Base-by-base conservation (phyloP, 202 grass and related monocot genomes). In the Tripidium arundinaceum region DNA sequence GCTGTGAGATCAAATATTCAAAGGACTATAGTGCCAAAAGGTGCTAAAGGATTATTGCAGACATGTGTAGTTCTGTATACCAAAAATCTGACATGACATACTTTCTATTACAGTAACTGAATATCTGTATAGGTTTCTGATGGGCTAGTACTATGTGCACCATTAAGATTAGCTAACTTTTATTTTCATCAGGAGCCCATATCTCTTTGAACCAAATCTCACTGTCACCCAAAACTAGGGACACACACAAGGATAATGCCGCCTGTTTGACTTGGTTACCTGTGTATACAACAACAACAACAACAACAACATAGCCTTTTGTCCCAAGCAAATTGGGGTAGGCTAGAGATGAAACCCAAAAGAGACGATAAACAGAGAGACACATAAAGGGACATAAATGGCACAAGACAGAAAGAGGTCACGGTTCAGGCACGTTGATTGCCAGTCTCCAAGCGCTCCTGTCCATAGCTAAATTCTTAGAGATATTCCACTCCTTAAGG, bases 221-320 rank as follows among this genome's bases (percentile, higher is more conserved):
- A 49, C 11, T 72, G 62, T 50, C 39, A 68, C 72, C 49, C 12
- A 2, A 89, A 82, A 50, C 11, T 13, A 77, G 83, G 67, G 40
- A 50, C 38, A 65, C n/a, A 57, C 29, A 68, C 40, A 70, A 75
- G 24, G 39, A 76, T 25, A 28, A 2, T 52, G 41, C 10, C 12
- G 5, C 7, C 19, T 54, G 52, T 42, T 81, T 70, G 62, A 75
- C 27, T 43, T 76, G 29, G 68, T 29, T 67, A 22, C 39, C 24
- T n/a, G n/a, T n/a, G n/a, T n/a, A n/a, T n/a, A n/a, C n/a, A n/a
- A n/a, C n/a, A n/a, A n/a, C n/a, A n/a, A n/a, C n/a, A n/a, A n/a
- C n/a, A n/a, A n/a, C n/a, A n/a, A n/a, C n/a, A n/a, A n/a, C n/a
- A n/a, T n/a, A n/a, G n/a, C n/a, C n/a, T n/a, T n/a, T n/a, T n/a